Base-by-base conservation (phyloP, 768 basidiomycete genomes). In the Mycena capillaripes region DNA sequence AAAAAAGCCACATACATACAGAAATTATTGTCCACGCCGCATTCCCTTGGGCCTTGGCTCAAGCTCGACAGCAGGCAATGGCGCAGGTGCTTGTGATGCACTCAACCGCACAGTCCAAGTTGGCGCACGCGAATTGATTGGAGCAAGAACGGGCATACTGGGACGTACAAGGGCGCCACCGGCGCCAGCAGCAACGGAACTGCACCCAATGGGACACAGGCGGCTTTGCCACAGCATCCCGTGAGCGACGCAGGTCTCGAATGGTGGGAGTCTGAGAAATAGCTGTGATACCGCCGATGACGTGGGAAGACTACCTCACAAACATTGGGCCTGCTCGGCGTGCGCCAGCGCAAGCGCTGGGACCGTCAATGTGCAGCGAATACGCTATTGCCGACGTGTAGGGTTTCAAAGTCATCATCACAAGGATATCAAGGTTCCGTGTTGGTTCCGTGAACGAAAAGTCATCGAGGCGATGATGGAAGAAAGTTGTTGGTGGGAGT, bases 211-310 rank as follows among this genome's bases (percentile, higher is more conserved):
- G 40, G 27, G 50, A 42, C 30, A 50, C 48, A 64, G 46, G 9
- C 42, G 23, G 23, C 46, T 23, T 25, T 46, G 44, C 46, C 19
- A 30, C 30, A 30, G 53, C 30, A 50, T 25, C 7, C 48, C 50
- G 48, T 64, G 62, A 50, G 23, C 44, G 32, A 42, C 42, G 42
- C 44, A 12, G 30, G 27, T 23, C 38, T 27, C 59, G 29, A 34
- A 61, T 61, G 59, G 56, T 12, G n/a, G 10, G 38, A 23, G 5
- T 50, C 44, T 48, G 61, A 52, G 62, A 38, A 53, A 48, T 12
- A 62, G 27, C 29, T n/a, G 32, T 48, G 62, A 64, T 64, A 64
- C 40, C 36, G 50, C 50, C 62, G 62, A 60, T 46, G 59, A 60
- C 59, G 59, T 60, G 59, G 42, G 59, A 60, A 60, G 17, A 17